These are phyloP conservation scores for Trichoderma gracile DNA, from an alignment of 2,329 filamentous ascomycete species.

Conservation along the genomic window DNA sequence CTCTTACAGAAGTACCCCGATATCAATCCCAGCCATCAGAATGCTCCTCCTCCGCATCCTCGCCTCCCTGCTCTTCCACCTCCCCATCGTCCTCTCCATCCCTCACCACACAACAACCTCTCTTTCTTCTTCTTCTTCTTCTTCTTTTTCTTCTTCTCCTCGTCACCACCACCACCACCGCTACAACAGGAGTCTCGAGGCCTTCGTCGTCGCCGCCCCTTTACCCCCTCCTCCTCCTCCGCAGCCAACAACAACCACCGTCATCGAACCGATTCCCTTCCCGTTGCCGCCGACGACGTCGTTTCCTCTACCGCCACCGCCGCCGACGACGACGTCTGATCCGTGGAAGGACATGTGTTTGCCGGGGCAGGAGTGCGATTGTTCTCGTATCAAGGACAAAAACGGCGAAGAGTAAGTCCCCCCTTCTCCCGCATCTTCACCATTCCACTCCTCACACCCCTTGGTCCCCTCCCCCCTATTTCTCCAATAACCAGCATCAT, in stretches of 20 bases:
- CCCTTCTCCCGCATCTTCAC: not conserved
- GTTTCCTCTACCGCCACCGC: not conserved
- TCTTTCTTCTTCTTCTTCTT: not conserved
- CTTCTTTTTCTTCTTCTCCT: slow-evolving; percentile 2
- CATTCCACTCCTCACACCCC: not conserved
- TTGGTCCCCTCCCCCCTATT: not conserved
- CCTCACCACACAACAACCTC: not conserved
- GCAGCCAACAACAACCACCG: not conserved
- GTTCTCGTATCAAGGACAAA: slow-evolving; percentile 31
- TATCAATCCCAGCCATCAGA: not conserved
- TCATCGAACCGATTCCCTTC: not conserved
- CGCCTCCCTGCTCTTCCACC: slow-evolving; percentile 9
- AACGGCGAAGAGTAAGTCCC: slow-evolving; percentile 30
- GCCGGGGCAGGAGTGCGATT: slow-evolving; percentile 35
- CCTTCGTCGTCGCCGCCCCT: no score
- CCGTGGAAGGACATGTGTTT: slow-evolving; percentile 28
- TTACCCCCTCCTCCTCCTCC: not conserved
- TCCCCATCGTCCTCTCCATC: slow-evolving; percentile 9
- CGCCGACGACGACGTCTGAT: not conserved
- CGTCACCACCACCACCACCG: not conserved
- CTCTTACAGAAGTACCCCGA: not conserved
- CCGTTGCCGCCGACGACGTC: not conserved
- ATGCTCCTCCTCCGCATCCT: slow-evolving; percentile 11
- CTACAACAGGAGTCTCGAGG: not conserved
- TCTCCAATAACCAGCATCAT: not conserved